Evolutionary conservation across 1,284 basidiomycete species (phyloP).

Genomic region (Neonothopanus nambi): DNA sequence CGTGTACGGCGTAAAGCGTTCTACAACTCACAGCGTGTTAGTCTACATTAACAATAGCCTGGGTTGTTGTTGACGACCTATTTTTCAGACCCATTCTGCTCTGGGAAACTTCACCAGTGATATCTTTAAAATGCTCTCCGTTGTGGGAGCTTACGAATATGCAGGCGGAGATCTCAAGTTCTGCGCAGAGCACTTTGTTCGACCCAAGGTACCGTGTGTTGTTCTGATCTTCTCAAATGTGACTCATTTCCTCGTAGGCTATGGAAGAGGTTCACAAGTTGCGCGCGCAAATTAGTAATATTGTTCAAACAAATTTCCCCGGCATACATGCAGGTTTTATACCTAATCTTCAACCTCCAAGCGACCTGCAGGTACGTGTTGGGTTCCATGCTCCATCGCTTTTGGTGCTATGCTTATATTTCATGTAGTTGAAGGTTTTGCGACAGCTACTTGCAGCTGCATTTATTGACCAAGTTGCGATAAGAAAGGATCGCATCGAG

Average conservation of each 20-base stretch:
- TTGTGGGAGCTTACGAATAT: constrained; percentile 96
- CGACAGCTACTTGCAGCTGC: constrained; percentile 88
- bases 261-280: constrained; percentile 99
- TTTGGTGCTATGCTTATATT: background rate
- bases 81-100: constrained; percentile 67
- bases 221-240: no score
- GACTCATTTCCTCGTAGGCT: constrained; percentile 55
- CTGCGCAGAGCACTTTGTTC: constrained; percentile 89
- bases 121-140: constrained; percentile 85
- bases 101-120: constrained; percentile 89
- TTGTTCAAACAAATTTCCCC: constrained; percentile 74
- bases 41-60: constrained; percentile 15
- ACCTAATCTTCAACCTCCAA: constrained; percentile 71
- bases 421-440: constrained; percentile 79
- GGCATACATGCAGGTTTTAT: constrained; percentile 58
- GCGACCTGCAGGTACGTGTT: constrained; percentile 62
- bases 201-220: constrained; percentile 67
- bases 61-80: constrained; percentile 6
- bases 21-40: constrained; percentile 78
- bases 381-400: background rate
- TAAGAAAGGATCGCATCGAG: constrained; percentile 83
- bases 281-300: constrained; percentile 85
- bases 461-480: constrained; percentile 95
- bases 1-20: constrained; percentile 70
- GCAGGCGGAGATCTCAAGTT: constrained; percentile 80